Base-by-base conservation (phyloP, 352 stramenopile species). In the Albugo candida region DNA sequence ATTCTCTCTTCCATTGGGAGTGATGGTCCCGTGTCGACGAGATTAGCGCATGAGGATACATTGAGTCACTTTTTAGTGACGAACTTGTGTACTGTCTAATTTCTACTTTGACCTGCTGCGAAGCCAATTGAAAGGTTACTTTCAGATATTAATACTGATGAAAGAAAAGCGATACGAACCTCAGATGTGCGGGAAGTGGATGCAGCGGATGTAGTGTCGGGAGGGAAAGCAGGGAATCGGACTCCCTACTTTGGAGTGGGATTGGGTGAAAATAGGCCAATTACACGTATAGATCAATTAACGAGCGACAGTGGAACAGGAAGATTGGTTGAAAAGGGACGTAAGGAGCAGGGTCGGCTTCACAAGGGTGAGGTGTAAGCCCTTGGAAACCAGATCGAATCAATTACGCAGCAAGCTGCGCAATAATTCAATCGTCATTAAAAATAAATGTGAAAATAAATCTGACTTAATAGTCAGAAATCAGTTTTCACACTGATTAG, bases 1-100 rank as follows among this genome's bases (percentile, higher is more conserved):
- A 92, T 92, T 17, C 75, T 68, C 42, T 92, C 78, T 48, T 92
- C 78, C 73, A 88, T 88, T 11, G 78, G 75, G 36, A 92, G 56
- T 41, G 24, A 31, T 31, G 24, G 24, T 31, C 24, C 24, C 8
- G 24, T 31, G 8, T 31, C 24, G 8, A 31, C 8, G 24, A 31
- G 24, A 31, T 3, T 31, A 8, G 24, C 8, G 24, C 3, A 10
- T 8, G 24, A 10, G 3, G 24, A 31, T 3, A 31, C 24, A 31
- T 31, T 3, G 24, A 31, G 24, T 10, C 24, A 8, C 3, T 31
- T 31, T 31, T 31, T 31, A 10, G 24, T 8, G 24, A 10, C 24
- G 24, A 8, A 31, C 3, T 31, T 31, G 3, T 31, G 24, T 10
- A 3, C 3, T 10, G 8, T 31, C 3, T 10, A 8, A 31, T 31